Conservation (phyloP, 2,329 filamentous ascomycete genomes). For the Aspergillus pseudonomiae region DNA sequence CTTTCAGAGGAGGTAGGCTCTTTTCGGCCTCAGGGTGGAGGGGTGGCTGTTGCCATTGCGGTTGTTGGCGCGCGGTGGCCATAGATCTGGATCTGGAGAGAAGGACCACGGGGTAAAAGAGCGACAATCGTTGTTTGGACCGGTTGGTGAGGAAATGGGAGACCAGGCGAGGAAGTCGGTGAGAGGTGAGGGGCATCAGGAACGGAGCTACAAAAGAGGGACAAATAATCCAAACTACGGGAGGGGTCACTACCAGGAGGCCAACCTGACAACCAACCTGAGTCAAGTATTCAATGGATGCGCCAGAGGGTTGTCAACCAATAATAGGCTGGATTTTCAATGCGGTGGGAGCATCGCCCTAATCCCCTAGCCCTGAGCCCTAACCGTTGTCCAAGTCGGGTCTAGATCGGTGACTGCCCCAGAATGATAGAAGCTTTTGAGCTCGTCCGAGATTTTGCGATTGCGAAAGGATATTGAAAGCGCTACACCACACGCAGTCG, state of each 20-base stretch:
- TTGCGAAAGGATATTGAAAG: background rate
- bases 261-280: constrained; percentile 12
- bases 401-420: background rate
- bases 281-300: background rate
- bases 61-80: constrained; percentile 44
- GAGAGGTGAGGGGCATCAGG: constrained; percentile 30
- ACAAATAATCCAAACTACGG: constrained; percentile 8
- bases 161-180: constrained; percentile 16
- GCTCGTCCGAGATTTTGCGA: constrained; percentile 1
- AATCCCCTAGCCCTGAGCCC: background rate
- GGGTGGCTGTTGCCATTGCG: constrained; percentile 48
- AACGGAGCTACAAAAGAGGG: constrained; percentile 18
- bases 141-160: constrained; percentile 12
- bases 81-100: constrained; percentile 26
- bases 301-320: background rate
- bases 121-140: background rate
- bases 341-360: background rate
- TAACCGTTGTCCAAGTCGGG: background rate
- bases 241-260: background rate
- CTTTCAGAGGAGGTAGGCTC: constrained; percentile 61
- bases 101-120: constrained; percentile 19
- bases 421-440: constrained; percentile 4
- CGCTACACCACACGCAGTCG: background rate
- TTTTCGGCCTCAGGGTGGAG: constrained; percentile 33
- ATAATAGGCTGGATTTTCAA: background rate